phyloP scores from a whole-genome alignment of 1,139 yeast species.

The Candida sanyaensis region DNA sequence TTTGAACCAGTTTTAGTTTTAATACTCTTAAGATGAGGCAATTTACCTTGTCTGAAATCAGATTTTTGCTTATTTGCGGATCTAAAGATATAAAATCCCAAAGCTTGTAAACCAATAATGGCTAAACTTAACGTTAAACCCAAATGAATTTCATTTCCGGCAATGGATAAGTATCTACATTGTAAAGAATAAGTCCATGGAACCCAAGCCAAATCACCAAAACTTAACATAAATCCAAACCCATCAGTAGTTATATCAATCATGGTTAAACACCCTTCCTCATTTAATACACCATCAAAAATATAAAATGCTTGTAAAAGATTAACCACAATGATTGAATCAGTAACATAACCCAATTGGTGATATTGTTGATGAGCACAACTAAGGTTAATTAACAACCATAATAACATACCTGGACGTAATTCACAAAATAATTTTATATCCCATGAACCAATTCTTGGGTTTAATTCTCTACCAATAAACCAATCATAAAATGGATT shows the following conservation, averaged over 20 bases:
- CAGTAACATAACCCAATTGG: conserved; percentile 58
- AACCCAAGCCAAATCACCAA: conserved; percentile 93
- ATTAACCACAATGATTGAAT: conserved; percentile 71
- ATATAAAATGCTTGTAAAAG: conserved; percentile 78
- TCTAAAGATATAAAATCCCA: conserved; percentile 84
- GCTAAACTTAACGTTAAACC: conserved; percentile 43
- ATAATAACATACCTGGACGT: conserved; percentile 89
- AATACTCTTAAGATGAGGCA: conserved; percentile 63
- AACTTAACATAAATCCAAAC: conserved; percentile 92
- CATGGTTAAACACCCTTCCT: conserved; percentile 87
- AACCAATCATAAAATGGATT: conserved; percentile 86
- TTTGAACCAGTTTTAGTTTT: conserved; percentile 77
- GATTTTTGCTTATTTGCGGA: conserved; percentile 84
- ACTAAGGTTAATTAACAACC: conserved; percentile 79
- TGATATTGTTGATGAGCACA: conserved; percentile 81
- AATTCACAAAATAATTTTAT: conserved; percentile 90
- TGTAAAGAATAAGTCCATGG: conserved; percentile 92
- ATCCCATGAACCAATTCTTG: conserved; percentile 83
- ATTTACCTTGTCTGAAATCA: conserved; percentile 75
- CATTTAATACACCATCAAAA: conserved; percentile 89
- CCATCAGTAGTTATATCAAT: conserved; percentile 97
- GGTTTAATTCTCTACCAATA: conserved; percentile 94
- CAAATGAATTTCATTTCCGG: conserved; percentile 55
- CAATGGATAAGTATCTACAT: conserved; percentile 72
- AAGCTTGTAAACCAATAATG: conserved; percentile 42